phyloP scores from a whole-genome alignment of 106 monocot genomes.

The Agapanthus africanus region DNA sequence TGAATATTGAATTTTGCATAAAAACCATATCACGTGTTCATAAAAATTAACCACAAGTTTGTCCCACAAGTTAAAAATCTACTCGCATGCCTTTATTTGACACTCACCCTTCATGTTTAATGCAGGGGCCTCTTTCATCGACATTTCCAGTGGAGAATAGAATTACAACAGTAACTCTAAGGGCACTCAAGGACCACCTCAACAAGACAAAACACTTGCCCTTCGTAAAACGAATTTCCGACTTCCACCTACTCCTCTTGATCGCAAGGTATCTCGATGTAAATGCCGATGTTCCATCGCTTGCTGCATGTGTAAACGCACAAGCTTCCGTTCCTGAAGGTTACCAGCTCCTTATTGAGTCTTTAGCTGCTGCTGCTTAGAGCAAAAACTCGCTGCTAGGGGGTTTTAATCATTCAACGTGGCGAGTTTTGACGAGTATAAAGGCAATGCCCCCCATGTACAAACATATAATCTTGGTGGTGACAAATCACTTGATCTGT shows the following conservation, averaged over 20 bases:
- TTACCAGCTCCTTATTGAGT: conserved; percentile 77
- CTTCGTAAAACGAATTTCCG: conserved; percentile 81
- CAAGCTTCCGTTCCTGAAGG: conserved; percentile 72
- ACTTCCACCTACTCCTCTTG: conserved; percentile 81
- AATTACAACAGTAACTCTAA: conserved; percentile 44
- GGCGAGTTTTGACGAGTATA: background rate
- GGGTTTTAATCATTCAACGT: background rate
- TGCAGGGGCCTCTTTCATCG: conserved; percentile 68
- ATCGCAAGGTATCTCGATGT: conserved; percentile 59
- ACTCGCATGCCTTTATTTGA: too few relatives aligned
- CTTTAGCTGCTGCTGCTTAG: conserved; percentile 53
- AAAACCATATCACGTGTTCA: too few relatives aligned
- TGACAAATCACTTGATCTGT: background rate
- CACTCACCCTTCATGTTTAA: too few relatives aligned
- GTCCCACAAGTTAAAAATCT: too few relatives aligned
- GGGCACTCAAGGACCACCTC: conserved; percentile 66
- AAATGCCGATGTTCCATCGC: conserved; percentile 65
- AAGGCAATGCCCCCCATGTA: background rate
- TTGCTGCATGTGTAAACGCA: conserved; percentile 52
- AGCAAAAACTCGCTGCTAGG: too few relatives aligned
- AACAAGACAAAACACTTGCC: conserved; percentile 53
- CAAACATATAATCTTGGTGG: background rate
- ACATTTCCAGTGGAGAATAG: conserved; percentile 87
- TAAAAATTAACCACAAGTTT: too few relatives aligned
- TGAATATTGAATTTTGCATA: too few relatives aligned